These are phyloP conservation scores for Trichosporon sp. DNA, from an alignment of 1,284 basidiomycete genomes.

Conservation along the genomic window DNA sequence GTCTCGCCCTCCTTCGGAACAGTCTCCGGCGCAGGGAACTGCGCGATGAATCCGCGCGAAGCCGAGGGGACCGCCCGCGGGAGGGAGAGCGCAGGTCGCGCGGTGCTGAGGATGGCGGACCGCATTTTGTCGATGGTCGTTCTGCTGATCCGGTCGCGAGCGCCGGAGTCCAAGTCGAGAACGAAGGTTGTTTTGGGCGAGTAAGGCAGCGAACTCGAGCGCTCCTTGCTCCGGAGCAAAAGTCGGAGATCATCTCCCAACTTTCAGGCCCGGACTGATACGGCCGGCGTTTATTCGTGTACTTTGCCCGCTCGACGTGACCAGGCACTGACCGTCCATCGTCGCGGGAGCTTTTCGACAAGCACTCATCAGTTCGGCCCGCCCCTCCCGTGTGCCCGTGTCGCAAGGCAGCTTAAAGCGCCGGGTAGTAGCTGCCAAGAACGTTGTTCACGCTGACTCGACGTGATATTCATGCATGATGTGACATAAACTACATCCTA, in stretches of 20 bases:
- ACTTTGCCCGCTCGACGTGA: background rate
- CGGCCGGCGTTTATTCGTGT: background rate
- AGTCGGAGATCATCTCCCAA: background rate
- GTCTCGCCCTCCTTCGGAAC: conserved; percentile 17
- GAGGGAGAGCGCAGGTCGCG: background rate
- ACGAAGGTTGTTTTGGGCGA: background rate
- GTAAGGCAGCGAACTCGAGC: background rate
- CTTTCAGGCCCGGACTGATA: conserved; percentile 1
- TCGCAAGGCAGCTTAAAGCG: no score
- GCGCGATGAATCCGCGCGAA: conserved; percentile 15
- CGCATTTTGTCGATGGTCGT: background rate
- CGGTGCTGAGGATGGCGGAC: background rate
- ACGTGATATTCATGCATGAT: background rate
- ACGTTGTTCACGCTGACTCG: no score
- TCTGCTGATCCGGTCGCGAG: background rate
- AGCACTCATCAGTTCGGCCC: no score
- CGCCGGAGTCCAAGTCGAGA: background rate
- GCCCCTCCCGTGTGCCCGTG: no score
- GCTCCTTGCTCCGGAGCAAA: background rate
- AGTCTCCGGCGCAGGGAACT: conserved; percentile 29
- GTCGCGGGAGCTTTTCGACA: background rate
- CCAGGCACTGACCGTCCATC: background rate
- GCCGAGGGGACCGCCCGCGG: background rate
- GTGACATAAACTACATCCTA: conserved; percentile 6
- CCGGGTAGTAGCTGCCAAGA: no score